These are phyloP conservation scores for Exsudoporus floridanus DNA, from an alignment of 1,284 basidiomycete genomes.

Conservation along the genomic window DNA sequence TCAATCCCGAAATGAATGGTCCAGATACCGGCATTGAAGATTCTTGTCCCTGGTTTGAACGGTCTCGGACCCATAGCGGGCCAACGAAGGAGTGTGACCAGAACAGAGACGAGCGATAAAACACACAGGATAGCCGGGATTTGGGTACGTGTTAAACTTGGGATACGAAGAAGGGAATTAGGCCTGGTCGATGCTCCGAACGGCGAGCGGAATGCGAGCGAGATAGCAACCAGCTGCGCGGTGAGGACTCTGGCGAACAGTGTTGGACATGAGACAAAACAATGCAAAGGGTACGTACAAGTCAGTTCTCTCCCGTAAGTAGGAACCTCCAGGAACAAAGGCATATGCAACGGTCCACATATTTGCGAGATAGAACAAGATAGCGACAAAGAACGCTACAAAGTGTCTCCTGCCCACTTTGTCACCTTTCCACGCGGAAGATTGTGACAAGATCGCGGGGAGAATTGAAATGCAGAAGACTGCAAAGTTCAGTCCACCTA, in stretches of 20 bases:
- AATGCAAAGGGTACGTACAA: conserved; percentile 42
- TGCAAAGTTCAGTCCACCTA: conserved; percentile 67
- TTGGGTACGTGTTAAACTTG: conserved; percentile 22
- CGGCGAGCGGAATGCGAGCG: conserved; percentile 47
- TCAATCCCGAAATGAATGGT: conserved; percentile 91
- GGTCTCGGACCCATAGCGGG: conserved; percentile 53
- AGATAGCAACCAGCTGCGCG: conserved; percentile 50
- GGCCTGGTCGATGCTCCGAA: conserved; percentile 14
- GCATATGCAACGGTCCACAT: conserved; percentile 92
- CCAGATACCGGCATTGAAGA: conserved; percentile 90
- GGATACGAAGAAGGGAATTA: conserved; percentile 6
- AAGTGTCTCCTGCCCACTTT: conserved; percentile 51
- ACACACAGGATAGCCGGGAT: conserved; percentile 40
- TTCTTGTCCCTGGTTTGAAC: conserved; percentile 63
- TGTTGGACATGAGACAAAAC: not conserved
- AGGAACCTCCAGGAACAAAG: conserved; percentile 83
- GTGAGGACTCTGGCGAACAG: conserved; percentile 46
- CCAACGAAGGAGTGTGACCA: conserved; percentile 53
- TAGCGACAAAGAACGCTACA: conserved; percentile 61
- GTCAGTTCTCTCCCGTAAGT: conserved; percentile 82
- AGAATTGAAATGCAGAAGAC: conserved; percentile 68
- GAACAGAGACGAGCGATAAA: conserved; percentile 50
- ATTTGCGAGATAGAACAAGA: conserved; percentile 66
- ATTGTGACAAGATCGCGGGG: conserved; percentile 50
- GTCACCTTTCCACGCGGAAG: conserved; percentile 36